Evolutionary conservation across 345 rosid genomes (phyloP), one percentile per base, ranked within the genome.

Genomic region (Excoecaria cochinchinensis): DNA sequence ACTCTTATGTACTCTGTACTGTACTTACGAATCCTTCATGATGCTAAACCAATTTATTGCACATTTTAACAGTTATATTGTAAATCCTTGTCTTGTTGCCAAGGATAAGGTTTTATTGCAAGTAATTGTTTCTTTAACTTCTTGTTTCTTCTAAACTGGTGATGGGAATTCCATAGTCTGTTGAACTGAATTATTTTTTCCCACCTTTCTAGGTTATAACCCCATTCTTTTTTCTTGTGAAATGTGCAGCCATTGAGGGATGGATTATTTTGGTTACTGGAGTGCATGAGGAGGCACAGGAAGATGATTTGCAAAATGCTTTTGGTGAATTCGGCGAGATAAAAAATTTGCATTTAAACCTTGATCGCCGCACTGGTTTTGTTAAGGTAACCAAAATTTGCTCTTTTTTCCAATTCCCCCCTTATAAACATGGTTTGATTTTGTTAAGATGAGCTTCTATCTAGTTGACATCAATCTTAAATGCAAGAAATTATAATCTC

Each of bases 251-350:
- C 21, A 84, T 92, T 79, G 97, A 92, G 62, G 97, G 97, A 82
- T 90, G 97, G 97, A 91, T 91, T 70, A 79, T 91, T 76, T 82
- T 92, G 85, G 91, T 86, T 14, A 76, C 88, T 69, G 94, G 94
- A 57, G 86, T 92, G 53, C 91, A 92, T 69, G 94, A 92, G 77
- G 97, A 92, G 70, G 91, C 94, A 51, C 92, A 92, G 31, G 97
- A 92, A 75, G 97, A 92, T 65, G 88, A 92, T 85, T 70, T 92
- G 76, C 79, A 84, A 3, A 87, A 87, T 75, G 81, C 86, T 66
- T 92, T 92, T 77, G 92, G 93, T 62, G 97, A 90, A 15, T 92
- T 82, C 82, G 97, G 97, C 14, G 91, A 92, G 85, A 89, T 90
- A 8, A 90, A 86, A 84, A 87, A 82, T 82, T 69, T 92, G 74